Evolutionary conservation across 2,329 filamentous ascomycete species (phyloP).

Genomic region (Claviceps lovelessii): DNA sequence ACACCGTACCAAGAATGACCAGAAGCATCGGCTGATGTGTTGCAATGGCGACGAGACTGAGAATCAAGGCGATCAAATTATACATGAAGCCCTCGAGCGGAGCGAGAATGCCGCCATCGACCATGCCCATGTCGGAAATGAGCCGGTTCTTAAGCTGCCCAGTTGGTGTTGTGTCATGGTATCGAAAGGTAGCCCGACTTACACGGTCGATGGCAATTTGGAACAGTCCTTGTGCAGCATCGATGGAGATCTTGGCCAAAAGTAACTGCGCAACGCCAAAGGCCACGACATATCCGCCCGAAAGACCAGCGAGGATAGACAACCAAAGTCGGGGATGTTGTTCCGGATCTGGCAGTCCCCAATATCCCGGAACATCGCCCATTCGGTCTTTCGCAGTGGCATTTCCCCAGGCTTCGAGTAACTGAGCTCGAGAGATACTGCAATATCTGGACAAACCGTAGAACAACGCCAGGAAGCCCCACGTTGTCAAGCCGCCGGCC

Average conservation of each 20-base stretch:
- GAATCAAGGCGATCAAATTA: constrained; percentile 54
- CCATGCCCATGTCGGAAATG: constrained; percentile 76
- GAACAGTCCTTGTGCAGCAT: constrained; percentile 64
- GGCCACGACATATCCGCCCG: constrained; percentile 42
- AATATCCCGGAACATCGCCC: constrained; percentile 8
- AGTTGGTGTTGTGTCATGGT: constrained; percentile 80
- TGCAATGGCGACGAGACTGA: constrained; percentile 64
- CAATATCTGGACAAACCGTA: constrained; percentile 50
- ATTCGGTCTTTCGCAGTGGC: constrained; percentile 15
- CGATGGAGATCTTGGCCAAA: constrained; percentile 65
- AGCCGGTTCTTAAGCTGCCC: constrained; percentile 85
- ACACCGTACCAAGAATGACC: constrained; percentile 53
- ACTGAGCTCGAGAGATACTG: constrained; percentile 58
- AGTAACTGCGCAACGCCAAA: constrained; percentile 49
- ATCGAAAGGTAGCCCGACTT: constrained; percentile 70
- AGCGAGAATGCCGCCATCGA: constrained; percentile 71
- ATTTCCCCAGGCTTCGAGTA: constrained; percentile 78
- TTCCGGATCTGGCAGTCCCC: constrained; percentile 44
- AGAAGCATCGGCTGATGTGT: constrained; percentile 67
- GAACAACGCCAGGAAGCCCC: constrained; percentile 49
- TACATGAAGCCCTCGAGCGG: constrained; percentile 61
- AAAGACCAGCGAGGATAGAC: constrained; percentile 52
- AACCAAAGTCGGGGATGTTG: constrained; percentile 63
- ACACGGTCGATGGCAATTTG: constrained; percentile 56
- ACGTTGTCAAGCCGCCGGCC: constrained; percentile 62